Evolutionary conservation across 2,329 filamentous ascomycete species (phyloP).

Genomic region (Penicillium sp.): DNA sequence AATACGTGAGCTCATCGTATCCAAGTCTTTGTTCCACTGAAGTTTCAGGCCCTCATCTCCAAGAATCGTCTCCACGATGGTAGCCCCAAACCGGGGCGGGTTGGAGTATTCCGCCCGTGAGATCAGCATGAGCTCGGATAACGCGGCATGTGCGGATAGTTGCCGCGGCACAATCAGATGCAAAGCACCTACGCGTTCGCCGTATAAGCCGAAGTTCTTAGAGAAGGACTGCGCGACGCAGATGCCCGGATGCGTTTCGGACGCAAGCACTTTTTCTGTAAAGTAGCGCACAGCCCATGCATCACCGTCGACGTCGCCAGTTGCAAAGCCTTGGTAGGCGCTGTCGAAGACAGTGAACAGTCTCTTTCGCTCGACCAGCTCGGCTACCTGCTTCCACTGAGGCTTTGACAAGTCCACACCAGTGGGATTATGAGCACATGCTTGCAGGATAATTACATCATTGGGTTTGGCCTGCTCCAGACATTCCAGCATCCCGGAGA

Average conservation of each 20-base stretch:
- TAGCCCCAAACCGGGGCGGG: constrained; percentile 32
- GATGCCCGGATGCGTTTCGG: not conserved
- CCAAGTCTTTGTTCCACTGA: constrained; percentile 37
- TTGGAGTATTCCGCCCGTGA: constrained; percentile 32
- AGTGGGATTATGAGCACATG: constrained; percentile 95
- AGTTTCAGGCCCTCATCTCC: constrained; percentile 17
- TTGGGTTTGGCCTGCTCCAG: constrained; percentile 65
- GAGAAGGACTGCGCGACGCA: constrained; percentile 5
- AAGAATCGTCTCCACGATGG: constrained; percentile 32
- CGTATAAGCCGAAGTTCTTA: not conserved
- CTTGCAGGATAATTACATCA: constrained; percentile 83
- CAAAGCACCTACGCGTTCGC: not conserved
- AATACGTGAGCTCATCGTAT: constrained; percentile 38
- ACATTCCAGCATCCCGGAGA: constrained; percentile 64
- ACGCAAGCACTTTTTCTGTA: not conserved
- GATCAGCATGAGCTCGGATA: constrained; percentile 12
- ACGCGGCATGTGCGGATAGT: constrained; percentile 8
- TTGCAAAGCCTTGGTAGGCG: constrained; percentile 91
- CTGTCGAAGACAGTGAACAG: constrained; percentile 93
- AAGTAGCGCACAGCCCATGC: constrained; percentile 84
- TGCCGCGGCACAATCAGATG: not conserved
- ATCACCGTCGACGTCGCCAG: constrained; percentile 75
- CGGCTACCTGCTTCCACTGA: constrained; percentile 81
- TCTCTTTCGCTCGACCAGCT: constrained; percentile 67
- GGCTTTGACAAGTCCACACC: constrained; percentile 82